Percentiles rank a stretch among this genome's conserved stretches.
phyloP scores from a whole-genome alignment of 2,329 filamentous ascomycete species.

The Fusarium sp. region DNA sequence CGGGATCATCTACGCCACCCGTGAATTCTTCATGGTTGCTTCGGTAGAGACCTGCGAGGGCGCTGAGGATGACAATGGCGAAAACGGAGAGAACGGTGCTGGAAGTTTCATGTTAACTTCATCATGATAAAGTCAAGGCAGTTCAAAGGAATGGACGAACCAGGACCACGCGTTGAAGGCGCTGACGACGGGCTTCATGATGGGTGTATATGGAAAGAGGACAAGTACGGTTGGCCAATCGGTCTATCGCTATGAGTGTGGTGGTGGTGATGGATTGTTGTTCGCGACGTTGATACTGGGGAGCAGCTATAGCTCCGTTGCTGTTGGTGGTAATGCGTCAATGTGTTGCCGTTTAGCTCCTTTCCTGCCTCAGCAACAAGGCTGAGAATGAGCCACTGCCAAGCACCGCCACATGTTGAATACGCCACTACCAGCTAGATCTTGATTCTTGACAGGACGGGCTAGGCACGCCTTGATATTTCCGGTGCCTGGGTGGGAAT shows the following conservation, averaged over 20 bases:
- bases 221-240: not conserved
- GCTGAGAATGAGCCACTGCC: constrained; percentile 27
- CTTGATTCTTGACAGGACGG: not conserved
- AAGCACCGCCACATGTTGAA: constrained; percentile 16
- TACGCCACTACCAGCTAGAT: constrained; percentile 6
- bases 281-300: constrained; percentile 28
- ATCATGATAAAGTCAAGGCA: constrained; percentile 18
- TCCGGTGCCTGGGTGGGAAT: not conserved
- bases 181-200: constrained; percentile 94
- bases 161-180: constrained; percentile 95
- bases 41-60: constrained; percentile 77
- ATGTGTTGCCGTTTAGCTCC: constrained; percentile 31
- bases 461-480: not conserved
- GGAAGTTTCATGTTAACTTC: constrained; percentile 37
- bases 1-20: constrained; percentile 75
- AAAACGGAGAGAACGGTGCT: constrained; percentile 79
- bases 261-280: constrained; percentile 2
- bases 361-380: constrained; percentile 43
- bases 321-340: constrained; percentile 29
- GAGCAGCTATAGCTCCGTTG: constrained; percentile 20
- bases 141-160: constrained; percentile 60
- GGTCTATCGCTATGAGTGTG: not conserved
- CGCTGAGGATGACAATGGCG: constrained; percentile 70
- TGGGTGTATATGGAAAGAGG: constrained; percentile 45
- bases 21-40: constrained; percentile 84